phyloP scores from a whole-genome alignment of 352 stramenopile genomes.

The Globisporangium canariense region DNA sequence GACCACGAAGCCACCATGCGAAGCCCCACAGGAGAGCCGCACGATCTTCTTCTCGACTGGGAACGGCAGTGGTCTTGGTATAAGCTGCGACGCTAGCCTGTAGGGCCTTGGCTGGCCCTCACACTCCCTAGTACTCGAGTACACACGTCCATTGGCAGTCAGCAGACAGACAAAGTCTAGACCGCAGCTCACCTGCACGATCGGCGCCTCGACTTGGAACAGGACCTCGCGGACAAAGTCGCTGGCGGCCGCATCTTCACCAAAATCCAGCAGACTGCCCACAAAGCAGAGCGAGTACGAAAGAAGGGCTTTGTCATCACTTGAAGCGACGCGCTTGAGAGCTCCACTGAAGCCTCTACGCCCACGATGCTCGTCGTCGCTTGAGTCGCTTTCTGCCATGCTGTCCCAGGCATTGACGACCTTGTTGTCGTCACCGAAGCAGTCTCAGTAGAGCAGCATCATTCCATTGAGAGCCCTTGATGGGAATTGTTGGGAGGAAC shows the following conservation, averaged over 20 bases:
- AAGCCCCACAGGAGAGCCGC: conserved; percentile 46
- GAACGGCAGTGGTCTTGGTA: conserved; percentile 25
- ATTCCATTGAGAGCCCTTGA: background rate
- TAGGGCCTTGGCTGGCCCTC: conserved; percentile 4
- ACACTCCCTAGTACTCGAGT: conserved; percentile 18
- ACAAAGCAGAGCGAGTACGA: conserved; percentile 58
- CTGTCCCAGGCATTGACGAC: background rate
- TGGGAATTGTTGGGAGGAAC: background rate
- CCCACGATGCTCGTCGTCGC: background rate
- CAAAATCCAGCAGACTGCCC: conserved; percentile 33
- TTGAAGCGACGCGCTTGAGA: background rate
- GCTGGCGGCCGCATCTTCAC: background rate
- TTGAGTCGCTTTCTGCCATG: background rate
- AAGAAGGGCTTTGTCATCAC: background rate
- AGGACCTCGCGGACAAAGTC: conserved; percentile 35
- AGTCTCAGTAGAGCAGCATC: background rate
- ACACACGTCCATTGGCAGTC: conserved; percentile 41
- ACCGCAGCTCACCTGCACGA: conserved; percentile 44
- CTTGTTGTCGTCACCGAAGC: background rate
- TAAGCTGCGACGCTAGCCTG: conserved; percentile 1
- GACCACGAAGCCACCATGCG: conserved; percentile 59
- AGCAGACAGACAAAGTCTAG: conserved; percentile 51
- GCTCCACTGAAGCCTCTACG: background rate
- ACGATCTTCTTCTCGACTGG: conserved; percentile 28
- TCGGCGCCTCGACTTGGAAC: conserved; percentile 36